These are phyloP conservation scores for Flaveria floridana DNA, from an alignment of 140 eudicot species.

Conservation along the genomic window DNA sequence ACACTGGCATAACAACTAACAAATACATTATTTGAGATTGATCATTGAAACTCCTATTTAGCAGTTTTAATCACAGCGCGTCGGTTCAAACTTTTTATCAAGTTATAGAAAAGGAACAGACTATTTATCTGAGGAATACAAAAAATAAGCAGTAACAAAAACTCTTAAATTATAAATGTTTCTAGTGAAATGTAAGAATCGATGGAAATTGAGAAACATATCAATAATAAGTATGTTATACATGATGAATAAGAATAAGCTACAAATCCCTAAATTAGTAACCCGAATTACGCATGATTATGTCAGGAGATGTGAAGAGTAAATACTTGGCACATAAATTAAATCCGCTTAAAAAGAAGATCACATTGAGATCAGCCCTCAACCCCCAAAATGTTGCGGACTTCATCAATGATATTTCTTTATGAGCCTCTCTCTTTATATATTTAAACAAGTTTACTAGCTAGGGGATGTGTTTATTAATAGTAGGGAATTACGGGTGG, in stretches of 20 bases:
- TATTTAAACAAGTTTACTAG: neutral
- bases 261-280: constrained; percentile 26
- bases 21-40: neutral
- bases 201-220: neutral
- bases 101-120: neutral
- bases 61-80: no score
- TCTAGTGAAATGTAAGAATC: neutral
- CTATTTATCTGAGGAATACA: no score
- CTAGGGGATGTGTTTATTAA: constrained; percentile 33
- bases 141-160: no score
- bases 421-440: neutral
- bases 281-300: constrained; percentile 27
- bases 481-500: constrained; percentile 80
- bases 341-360: neutral
- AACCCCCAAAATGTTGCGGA: no score
- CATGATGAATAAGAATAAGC: constrained; percentile 38
- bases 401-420: neutral
- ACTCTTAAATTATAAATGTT: no score
- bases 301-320: constrained; percentile 30
- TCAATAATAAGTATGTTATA: constrained; percentile 29
- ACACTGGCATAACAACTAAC: neutral
- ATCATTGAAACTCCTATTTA: neutral
- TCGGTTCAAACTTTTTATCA: neutral
- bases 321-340: neutral
- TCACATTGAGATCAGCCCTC: no score